Conservation (phyloP, 768 basidiomycete genomes). For the Macrolepiota fuliginosa region DNA sequence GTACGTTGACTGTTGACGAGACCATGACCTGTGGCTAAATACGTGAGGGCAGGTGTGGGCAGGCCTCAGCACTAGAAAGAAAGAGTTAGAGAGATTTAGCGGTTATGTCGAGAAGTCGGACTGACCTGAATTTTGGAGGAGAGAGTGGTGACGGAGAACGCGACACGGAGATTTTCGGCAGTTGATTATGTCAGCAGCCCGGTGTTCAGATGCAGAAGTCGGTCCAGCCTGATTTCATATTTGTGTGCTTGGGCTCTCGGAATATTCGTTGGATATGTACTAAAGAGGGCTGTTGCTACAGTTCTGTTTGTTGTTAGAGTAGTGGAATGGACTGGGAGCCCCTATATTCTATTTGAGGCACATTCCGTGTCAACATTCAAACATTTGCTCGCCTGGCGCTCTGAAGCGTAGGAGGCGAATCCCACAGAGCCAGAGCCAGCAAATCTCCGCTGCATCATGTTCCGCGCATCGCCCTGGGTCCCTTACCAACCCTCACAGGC, state of each 20-base stretch:
- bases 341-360: slow-evolving; percentile 13
- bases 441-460: slow-evolving; percentile 27
- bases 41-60: slow-evolving; percentile 24
- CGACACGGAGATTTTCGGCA: slow-evolving; percentile 44
- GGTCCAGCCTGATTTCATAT: not conserved
- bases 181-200: slow-evolving; percentile 34
- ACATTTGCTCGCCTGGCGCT: slow-evolving; percentile 1
- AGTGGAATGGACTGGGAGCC: not conserved
- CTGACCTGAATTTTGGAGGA: slow-evolving; percentile 34
- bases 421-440: not conserved
- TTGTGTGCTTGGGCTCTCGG: not conserved
- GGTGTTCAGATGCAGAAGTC: not conserved
- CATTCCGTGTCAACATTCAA: not conserved
- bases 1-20: slow-evolving; percentile 75
- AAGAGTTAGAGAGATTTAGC: not conserved
- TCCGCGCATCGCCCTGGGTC: slow-evolving; percentile 65
- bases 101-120: slow-evolving; percentile 2
- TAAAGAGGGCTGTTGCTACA: no score
- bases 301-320: no score
- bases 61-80: slow-evolving; percentile 19
- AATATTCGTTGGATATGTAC: no score
- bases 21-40: slow-evolving; percentile 46
- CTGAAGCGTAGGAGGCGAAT: not conserved
- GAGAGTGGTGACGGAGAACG: slow-evolving; percentile 21
- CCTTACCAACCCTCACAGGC: slow-evolving; percentile 41